Percentiles rank a stretch among this genome's conserved stretches.
Conservation (phyloP, 2,329 filamentous ascomycete species). For the Hypoxylon sp. region DNA sequence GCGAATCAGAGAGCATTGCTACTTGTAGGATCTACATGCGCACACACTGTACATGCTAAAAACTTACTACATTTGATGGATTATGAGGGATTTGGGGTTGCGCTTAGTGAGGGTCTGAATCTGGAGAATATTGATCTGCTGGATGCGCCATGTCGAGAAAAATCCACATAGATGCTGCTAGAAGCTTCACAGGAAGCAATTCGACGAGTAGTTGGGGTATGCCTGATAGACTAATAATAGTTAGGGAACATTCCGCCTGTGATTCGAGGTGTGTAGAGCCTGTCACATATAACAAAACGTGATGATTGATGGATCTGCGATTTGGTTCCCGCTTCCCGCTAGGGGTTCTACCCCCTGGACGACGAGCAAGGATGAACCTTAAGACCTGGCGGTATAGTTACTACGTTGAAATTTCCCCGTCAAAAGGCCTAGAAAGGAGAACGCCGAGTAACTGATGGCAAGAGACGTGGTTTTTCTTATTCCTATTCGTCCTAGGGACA, state of each 20-base stretch:
- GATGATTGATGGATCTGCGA: conserved; percentile 40
- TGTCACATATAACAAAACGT: conserved; percentile 38
- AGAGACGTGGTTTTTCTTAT: conserved; percentile 1
- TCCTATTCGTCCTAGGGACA: conserved; percentile 12
- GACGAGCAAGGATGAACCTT: conserved; percentile 37
- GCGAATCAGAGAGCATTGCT: conserved; percentile 27
- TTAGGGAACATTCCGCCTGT: conserved; percentile 6
- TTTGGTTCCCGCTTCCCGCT: conserved; percentile 42
- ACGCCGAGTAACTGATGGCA: conserved; percentile 4
- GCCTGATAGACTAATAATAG: conserved; percentile 1
- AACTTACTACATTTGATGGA: conserved; percentile 35
- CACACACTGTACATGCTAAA: conserved; percentile 25
- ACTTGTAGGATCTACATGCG: conserved; percentile 34
- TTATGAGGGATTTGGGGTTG: conserved; percentile 25
- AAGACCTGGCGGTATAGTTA: conserved; percentile 29
- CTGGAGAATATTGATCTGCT: not conserved
- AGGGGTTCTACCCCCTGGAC: conserved; percentile 28
- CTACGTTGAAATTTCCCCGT: conserved; percentile 25
- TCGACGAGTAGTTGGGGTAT: not conserved
- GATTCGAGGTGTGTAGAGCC: conserved; percentile 13
- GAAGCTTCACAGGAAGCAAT: not conserved
- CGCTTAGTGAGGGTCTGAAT: conserved; percentile 19
- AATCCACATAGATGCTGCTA: not conserved
- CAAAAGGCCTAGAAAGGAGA: conserved; percentile 20
- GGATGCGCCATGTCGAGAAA: not conserved